Percentiles rank a stretch among this genome's conserved stretches.
Conservation (phyloP, 2,329 filamentous ascomycete species). For the Lachnellula cervina region DNA sequence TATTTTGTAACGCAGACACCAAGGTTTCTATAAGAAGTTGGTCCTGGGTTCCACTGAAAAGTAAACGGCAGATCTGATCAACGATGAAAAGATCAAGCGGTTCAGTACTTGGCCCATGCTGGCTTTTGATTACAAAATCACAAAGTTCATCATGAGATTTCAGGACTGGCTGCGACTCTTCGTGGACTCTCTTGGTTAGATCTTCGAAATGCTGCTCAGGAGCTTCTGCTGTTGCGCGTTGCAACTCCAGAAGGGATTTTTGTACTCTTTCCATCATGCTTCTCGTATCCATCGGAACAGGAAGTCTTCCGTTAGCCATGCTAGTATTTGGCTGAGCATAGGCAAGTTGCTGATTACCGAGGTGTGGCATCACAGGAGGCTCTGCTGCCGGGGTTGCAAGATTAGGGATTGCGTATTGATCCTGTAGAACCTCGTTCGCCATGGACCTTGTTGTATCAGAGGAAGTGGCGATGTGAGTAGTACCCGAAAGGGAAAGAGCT, state of each 20-base stretch:
- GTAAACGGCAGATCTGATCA: constrained; percentile 52
- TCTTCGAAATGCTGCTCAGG: constrained; percentile 56
- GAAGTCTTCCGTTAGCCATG: constrained; percentile 48
- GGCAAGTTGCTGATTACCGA: constrained; percentile 48
- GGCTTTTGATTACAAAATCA: constrained; percentile 58
- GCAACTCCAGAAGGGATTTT: constrained; percentile 54
- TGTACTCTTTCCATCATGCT: constrained; percentile 50
- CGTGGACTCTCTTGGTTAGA: constrained; percentile 41
- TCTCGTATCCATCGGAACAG: constrained; percentile 46
- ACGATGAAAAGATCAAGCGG: constrained; percentile 55
- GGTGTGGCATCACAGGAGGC: constrained; percentile 46
- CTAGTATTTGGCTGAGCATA: constrained; percentile 50
- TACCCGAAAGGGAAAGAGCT: constrained; percentile 43
- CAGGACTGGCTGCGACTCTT: constrained; percentile 49
- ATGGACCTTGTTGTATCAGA: constrained; percentile 59
- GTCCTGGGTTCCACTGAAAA: constrained; percentile 48
- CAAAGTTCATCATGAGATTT: constrained; percentile 59
- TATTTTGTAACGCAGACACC: constrained; percentile 56
- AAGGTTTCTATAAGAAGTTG: constrained; percentile 56
- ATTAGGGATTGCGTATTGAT: constrained; percentile 55
- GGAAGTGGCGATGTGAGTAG: constrained; percentile 50
- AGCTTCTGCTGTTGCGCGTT: constrained; percentile 48
- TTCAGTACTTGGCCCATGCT: constrained; percentile 49
- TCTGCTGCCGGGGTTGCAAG: constrained; percentile 53
- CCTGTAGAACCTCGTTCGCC: constrained; percentile 59